A percentile compares a stretch with the other conserved stretches of the same genome.
Evolutionary conservation across 2,329 filamentous ascomycete species (phyloP).

Genomic region (Simplicillium aogashimaense): DNA sequence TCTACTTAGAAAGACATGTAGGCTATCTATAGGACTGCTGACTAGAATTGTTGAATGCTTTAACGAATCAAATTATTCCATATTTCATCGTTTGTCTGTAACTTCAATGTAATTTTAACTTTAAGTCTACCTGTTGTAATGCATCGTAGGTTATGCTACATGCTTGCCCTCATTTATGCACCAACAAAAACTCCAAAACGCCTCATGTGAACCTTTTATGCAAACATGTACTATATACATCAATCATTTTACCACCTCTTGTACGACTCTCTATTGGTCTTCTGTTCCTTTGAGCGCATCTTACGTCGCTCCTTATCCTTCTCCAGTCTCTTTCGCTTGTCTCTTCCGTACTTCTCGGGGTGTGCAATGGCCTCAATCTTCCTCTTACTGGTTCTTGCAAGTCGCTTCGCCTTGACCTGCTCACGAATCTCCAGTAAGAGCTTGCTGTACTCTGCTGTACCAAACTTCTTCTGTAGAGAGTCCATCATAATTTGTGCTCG

Average conservation of each 20-base stretch:
- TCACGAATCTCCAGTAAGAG: constrained; percentile 64
- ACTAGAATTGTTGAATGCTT: too few species aligned
- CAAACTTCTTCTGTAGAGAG: constrained; percentile 73
- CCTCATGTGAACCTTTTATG: not conserved
- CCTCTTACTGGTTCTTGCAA: constrained; percentile 71
- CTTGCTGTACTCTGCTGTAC: constrained; percentile 68
- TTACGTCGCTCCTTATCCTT: constrained; percentile 77
- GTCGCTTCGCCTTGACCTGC: constrained; percentile 59
- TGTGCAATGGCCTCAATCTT: constrained; percentile 78
- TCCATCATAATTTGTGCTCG: constrained; percentile 72
- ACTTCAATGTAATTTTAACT: too few species aligned
- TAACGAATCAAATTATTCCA: too few species aligned
- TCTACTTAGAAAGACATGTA: too few species aligned
- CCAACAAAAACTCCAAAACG: not conserved
- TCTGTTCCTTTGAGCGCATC: constrained; percentile 64
- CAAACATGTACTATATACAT: constrained; percentile 1
- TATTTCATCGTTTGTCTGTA: too few species aligned
- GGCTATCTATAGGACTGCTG: too few species aligned
- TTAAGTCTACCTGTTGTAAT: too few species aligned
- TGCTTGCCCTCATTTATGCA: too few species aligned
- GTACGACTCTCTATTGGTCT: constrained; percentile 62
- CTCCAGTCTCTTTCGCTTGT: constrained; percentile 77
- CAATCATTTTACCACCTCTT: constrained; percentile 29
- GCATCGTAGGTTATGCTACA: too few species aligned
- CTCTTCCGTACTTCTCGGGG: constrained; percentile 67